Percentiles rank a stretch among this genome's conserved stretches.
Evolutionary conservation across 1,284 basidiomycete genomes (phyloP).

Genomic region (Retiboletus flavoniger): DNA sequence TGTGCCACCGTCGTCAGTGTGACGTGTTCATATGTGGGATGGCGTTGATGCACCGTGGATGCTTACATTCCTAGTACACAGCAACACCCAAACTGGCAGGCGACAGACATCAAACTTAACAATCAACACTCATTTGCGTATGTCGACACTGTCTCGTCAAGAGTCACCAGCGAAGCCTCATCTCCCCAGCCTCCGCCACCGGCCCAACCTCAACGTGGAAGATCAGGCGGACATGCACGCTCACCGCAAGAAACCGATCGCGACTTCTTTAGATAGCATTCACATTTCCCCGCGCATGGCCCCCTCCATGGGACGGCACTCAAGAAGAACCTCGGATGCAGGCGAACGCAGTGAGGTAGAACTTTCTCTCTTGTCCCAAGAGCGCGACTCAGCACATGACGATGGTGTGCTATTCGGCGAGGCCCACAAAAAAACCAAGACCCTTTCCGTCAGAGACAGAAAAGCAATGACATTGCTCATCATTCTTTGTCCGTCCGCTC

Average conservation of each 20-base stretch:
- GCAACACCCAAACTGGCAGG: conserved; percentile 5
- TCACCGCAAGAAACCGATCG: conserved; percentile 31
- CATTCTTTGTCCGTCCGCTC: conserved; percentile 73
- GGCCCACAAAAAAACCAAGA: conserved; percentile 39
- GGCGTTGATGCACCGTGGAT: no score
- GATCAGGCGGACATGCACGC: conserved; percentile 39
- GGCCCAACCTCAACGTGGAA: conserved; percentile 32
- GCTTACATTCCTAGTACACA: no score
- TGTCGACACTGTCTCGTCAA: conserved; percentile 34
- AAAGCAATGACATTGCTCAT: conserved; percentile 85
- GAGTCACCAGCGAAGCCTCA: conserved; percentile 28
- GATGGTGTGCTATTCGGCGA: conserved; percentile 31
- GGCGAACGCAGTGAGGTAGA: conserved; percentile 58
- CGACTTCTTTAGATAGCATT: conserved; percentile 62
- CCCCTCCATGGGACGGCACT: conserved; percentile 41
- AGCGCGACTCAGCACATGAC: conserved; percentile 48
- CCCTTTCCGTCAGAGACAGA: conserved; percentile 74
- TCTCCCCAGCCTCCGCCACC: conserved; percentile 30
- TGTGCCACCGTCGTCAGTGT: not conserved
- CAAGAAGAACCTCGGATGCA: conserved; percentile 36
- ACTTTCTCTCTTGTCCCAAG: conserved; percentile 57
- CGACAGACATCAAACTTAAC: conserved; percentile 3
- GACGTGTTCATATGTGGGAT: conserved; percentile 9
- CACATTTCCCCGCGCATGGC: conserved; percentile 60
- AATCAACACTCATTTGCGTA: conserved; percentile 18